Base-by-base conservation (phyloP, 139 green algal species). In the Protoeuglena noctilucae region DNA sequence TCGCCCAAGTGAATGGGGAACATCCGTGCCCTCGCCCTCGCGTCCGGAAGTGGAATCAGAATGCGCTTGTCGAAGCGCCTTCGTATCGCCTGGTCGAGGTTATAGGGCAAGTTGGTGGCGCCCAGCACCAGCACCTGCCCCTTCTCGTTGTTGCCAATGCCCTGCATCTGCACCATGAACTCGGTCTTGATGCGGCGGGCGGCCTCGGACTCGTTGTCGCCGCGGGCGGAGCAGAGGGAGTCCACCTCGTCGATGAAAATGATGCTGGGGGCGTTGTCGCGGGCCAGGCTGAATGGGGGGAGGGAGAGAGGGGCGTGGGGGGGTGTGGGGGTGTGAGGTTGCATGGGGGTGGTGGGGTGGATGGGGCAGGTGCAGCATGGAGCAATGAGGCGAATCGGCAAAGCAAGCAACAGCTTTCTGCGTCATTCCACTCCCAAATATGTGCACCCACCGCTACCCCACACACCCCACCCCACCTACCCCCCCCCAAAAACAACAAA, bases 231-330 rank as follows among this genome's bases (percentile, higher is more conserved):
- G 64, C 81, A 90, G 41, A 96, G 71, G 4, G 80, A 84, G 64
- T 92, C 82, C 61, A 95, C 84, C 77, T 99, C 92, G 56, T 99
- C 92, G 57, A 99, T 95, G 76, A 99, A 99, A 58, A 99, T 93
- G 66, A 99, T 99, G 53, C 80, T 85, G 6, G 92, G 92, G 4
- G 89, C 68, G 22, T 82, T 87, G 48, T 96, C 88, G 0, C 86
- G 62, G 16, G 92, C 92, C 61, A 96, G 75, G 19, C n/a, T n/a
- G n/a, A n/a, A n/a, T n/a, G n/a, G n/a, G n/a, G n/a, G n/a, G n/a
- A n/a, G n/a, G n/a, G n/a, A n/a, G n/a, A n/a, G n/a, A n/a, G n/a
- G n/a, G n/a, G n/a, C n/a, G n/a, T n/a, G n/a, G n/a, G n/a, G n/a
- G n/a, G n/a, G n/a, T n/a, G n/a, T n/a, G n/a, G n/a, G n/a, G n/a